These are phyloP conservation scores for Heliocybe sulcata DNA, from an alignment of 1,284 basidiomycete species.

Conservation along the genomic window DNA sequence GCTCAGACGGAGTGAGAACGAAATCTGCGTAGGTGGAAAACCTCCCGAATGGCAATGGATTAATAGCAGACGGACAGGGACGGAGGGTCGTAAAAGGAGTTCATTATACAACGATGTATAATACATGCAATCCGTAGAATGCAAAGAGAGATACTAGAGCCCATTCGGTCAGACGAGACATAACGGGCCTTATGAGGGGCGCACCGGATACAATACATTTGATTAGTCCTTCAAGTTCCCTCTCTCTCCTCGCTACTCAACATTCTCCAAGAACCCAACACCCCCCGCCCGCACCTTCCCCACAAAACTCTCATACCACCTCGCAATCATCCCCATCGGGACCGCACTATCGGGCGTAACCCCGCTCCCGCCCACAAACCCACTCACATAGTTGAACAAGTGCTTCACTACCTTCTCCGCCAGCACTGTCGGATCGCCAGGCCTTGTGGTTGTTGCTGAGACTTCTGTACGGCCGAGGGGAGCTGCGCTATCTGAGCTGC, in stretches of 20 bases:
- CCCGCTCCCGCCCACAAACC: constrained; percentile 52
- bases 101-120: no score
- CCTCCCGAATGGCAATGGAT: no score
- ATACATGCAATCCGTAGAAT: no score
- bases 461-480: constrained; percentile 26
- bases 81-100: no score
- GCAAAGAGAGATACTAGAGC: no score
- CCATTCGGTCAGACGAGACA: no score
- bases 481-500: constrained; percentile 43
- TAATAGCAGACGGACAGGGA: no score
- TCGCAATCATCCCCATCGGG: constrained; percentile 69
- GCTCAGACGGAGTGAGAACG: no score
- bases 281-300: constrained; percentile 70
- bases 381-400: constrained; percentile 79
- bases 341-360: constrained; percentile 58
- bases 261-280: constrained; percentile 68
- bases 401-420: constrained; percentile 70
- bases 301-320: constrained; percentile 79
- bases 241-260: constrained; percentile 27
- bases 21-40: no score
- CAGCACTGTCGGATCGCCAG: constrained; percentile 29
- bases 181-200: neutral
- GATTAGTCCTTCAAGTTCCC: neutral
- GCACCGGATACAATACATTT: neutral
- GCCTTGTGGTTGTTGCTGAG: constrained; percentile 11